Conservation (phyloP, 176 grass and related monocot species). For the Rhynchospora breviuscula region DNA sequence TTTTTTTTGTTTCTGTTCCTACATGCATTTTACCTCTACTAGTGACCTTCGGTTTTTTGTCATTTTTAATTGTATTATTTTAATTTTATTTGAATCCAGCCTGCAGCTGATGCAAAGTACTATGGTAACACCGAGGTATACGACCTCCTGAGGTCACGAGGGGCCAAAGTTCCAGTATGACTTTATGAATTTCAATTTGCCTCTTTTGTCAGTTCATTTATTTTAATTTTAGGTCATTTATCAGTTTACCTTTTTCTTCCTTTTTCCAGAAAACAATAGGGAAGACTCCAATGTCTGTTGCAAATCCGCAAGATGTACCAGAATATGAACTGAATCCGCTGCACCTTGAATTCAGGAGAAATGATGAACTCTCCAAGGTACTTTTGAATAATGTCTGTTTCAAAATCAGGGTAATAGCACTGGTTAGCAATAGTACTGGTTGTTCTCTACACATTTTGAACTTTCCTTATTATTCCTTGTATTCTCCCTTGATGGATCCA, state of each 20-base stretch:
- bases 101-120: slow-evolving; percentile 77
- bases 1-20: not conserved
- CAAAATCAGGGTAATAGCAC: not conserved
- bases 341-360: slow-evolving; percentile 72
- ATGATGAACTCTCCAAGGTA: slow-evolving; percentile 66
- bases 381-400: not conserved
- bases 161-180: slow-evolving; percentile 81
- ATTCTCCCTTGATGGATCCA: not conserved
- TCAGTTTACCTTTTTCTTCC: slow-evolving; percentile 13
- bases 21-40: not conserved
- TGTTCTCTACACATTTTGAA: not conserved
- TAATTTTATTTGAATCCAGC: slow-evolving; percentile 44
- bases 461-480: slow-evolving; percentile 8
- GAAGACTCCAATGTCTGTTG: slow-evolving; percentile 85
- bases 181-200: not conserved
- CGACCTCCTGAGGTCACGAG: slow-evolving; percentile 69
- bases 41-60: not conserved
- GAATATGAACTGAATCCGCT: slow-evolving; percentile 93
- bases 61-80: slow-evolving; percentile 1
- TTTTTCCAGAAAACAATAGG: slow-evolving; percentile 49
- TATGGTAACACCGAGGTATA: slow-evolving; percentile 79
- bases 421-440: not conserved
- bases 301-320: slow-evolving; percentile 78
- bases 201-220: not conserved
- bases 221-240: not conserved